These are phyloP conservation scores for Tylopilus felleus DNA, from an alignment of 768 basidiomycete species.

Conservation along the genomic window DNA sequence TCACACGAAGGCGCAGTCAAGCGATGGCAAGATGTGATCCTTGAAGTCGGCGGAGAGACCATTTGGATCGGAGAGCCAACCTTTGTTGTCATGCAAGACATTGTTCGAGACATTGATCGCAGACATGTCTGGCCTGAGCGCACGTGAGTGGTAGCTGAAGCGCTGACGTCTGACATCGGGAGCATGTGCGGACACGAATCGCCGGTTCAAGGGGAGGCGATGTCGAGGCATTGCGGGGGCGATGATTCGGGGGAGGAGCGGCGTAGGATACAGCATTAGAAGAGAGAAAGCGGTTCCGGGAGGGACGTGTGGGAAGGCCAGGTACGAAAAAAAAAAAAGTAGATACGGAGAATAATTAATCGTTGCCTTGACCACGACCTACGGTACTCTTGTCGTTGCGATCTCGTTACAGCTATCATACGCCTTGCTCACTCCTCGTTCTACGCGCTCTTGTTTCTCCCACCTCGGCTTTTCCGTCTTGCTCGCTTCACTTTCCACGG, in stretches of 20 bases:
- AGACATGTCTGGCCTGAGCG: background rate
- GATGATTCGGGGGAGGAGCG: background rate
- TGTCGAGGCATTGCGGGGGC: background rate
- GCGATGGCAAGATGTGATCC: background rate
- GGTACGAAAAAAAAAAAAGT: background rate
- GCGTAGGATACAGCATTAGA: background rate
- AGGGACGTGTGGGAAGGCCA: slow-evolving; percentile 11
- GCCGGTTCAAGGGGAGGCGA: background rate
- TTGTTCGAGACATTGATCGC: background rate
- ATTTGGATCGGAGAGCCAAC: slow-evolving; percentile 5
- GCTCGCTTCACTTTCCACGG: slow-evolving; percentile 31
- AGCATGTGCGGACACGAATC: background rate
- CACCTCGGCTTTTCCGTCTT: slow-evolving; percentile 23
- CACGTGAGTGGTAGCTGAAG: background rate
- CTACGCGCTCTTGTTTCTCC: slow-evolving; percentile 23
- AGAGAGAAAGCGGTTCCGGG: background rate
- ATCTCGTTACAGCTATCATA: slow-evolving; percentile 31
- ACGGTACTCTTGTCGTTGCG: slow-evolving; percentile 30
- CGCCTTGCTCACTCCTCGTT: slow-evolving; percentile 3
- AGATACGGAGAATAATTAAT: slow-evolving; percentile 12
- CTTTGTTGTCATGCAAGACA: background rate
- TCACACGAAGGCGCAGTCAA: background rate
- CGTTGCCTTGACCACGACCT: slow-evolving; percentile 57
- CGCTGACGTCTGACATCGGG: background rate
- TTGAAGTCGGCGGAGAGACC: background rate